Evolutionary conservation across 305 asterid species (phyloP).

Genomic region (Striga hermonthica): DNA sequence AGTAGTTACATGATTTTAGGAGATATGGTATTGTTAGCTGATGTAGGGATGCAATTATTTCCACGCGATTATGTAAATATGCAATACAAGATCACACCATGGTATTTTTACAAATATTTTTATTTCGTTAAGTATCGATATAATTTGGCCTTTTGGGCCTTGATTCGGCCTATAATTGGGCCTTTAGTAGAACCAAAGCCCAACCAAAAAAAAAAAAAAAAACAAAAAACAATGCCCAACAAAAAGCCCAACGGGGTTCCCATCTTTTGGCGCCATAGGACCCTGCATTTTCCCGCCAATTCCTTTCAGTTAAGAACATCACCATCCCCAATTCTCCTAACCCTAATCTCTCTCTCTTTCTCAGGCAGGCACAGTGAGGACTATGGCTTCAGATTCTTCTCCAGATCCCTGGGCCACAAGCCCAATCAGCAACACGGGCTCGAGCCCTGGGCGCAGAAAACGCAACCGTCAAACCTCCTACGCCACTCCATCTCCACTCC

Average conservation of each 20-base stretch:
- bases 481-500: constrained; percentile 66
- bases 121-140: too few relatives aligned
- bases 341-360: constrained; percentile 19
- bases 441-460: constrained; percentile 70
- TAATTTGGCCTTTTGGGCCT: too few relatives aligned
- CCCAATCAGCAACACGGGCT: constrained; percentile 77
- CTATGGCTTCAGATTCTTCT: constrained; percentile 87
- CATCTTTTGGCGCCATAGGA: constrained; percentile 23
- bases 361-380: neutral
- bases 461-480: constrained; percentile 60
- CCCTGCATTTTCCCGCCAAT: constrained; percentile 28
- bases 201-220: too few relatives aligned
- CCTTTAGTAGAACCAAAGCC: too few relatives aligned
- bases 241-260: neutral
- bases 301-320: constrained; percentile 10
- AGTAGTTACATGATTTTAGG: too few relatives aligned
- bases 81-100: too few relatives aligned
- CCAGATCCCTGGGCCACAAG: constrained; percentile 67
- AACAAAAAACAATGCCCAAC: too few relatives aligned
- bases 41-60: too few relatives aligned
- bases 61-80: too few relatives aligned
- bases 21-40: too few relatives aligned
- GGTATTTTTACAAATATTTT: too few relatives aligned
- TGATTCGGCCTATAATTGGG: too few relatives aligned
- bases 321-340: neutral